A percentile compares a stretch with the other conserved stretches of the same genome.
Conservation (phyloP, 1,284 basidiomycete species). For the Fomitopsis betulina region DNA sequence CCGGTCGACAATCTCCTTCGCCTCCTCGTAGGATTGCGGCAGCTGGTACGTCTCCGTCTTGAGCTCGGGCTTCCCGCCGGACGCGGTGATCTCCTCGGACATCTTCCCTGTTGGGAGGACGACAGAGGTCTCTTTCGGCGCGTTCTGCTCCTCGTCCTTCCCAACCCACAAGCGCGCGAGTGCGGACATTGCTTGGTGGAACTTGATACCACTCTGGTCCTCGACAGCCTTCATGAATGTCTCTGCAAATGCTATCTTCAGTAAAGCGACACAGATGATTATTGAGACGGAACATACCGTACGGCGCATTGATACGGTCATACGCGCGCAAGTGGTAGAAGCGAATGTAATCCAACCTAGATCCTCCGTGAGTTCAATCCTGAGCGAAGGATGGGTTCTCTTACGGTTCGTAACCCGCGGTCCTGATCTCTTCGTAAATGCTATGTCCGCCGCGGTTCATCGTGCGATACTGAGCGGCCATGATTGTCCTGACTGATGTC, state of each 20-base stretch:
- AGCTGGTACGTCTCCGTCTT: conserved; percentile 62
- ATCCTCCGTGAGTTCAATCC: neutral
- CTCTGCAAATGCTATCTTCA: conserved; percentile 24
- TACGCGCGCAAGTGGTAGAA: conserved; percentile 91
- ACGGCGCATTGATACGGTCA: conserved; percentile 86
- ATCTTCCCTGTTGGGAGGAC: conserved; percentile 41
- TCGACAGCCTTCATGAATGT: conserved; percentile 70
- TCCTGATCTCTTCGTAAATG: conserved; percentile 81
- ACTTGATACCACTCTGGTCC: conserved; percentile 69
- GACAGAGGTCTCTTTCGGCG: conserved; percentile 47
- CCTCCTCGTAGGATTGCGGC: conserved; percentile 63
- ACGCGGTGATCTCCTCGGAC: conserved; percentile 30
- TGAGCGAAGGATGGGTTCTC: conserved; percentile 22
- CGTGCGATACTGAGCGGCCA: conserved; percentile 79
- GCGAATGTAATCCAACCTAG: conserved; percentile 71
- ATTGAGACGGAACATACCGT: conserved; percentile 33
- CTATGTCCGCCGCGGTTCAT: conserved; percentile 86
- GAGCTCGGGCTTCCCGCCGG: conserved; percentile 39
- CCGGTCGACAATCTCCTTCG: conserved; percentile 53
- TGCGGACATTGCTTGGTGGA: conserved; percentile 84
- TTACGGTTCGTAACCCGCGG: conserved; percentile 79
- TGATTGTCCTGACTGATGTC: conserved; percentile 70
- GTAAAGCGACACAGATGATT: neutral
- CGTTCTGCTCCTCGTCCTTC: conserved; percentile 34
- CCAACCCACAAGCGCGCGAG: conserved; percentile 82